Evolutionary conservation across 1,139 yeast genomes (phyloP).

Genomic region (Magnusiomyces ingens): DNA sequence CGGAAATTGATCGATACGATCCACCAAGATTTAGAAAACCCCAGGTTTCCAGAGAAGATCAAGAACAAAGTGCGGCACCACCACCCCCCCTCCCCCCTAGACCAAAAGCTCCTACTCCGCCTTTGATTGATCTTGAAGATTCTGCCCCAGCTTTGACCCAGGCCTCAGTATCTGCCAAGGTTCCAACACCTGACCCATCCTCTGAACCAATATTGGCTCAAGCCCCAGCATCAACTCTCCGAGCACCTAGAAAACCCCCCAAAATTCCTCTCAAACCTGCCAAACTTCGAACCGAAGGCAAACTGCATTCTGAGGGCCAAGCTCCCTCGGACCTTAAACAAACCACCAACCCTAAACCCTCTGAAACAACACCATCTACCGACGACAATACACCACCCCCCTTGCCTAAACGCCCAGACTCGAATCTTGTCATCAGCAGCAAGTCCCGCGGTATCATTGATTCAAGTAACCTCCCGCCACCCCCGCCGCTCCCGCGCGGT

Average conservation of each 20-base stretch:
- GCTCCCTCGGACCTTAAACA: conserved; percentile 9
- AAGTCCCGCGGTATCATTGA: conserved; percentile 10
- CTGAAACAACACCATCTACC: neutral
- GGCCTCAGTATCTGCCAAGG: conserved; percentile 28
- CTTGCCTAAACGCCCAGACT: conserved; percentile 6
- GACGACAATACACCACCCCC: conserved; percentile 3
- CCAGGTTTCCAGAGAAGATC: too few species aligned
- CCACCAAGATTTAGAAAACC: neutral
- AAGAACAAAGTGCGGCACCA: conserved; percentile 2
- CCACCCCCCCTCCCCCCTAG: conserved; percentile 12
- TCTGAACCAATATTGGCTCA: conserved; percentile 15
- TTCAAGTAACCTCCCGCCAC: conserved; percentile 16
- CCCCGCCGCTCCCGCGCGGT: conserved; percentile 27
- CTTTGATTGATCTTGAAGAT: conserved; percentile 21
- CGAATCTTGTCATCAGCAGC: conserved; percentile 1
- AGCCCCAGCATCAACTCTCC: conserved; percentile 7
- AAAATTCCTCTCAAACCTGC: conserved; percentile 11
- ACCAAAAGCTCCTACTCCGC: conserved; percentile 8
- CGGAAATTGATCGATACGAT: conserved; percentile 19
- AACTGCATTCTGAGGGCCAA: conserved; percentile 2
- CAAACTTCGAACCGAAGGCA: conserved; percentile 3
- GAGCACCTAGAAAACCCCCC: conserved; percentile 13
- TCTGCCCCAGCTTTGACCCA: conserved; percentile 1
- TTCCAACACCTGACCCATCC: conserved; percentile 24
- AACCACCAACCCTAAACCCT: neutral